Conservation (phyloP, 331 rosid genomes). For the Quercus phellos region DNA sequence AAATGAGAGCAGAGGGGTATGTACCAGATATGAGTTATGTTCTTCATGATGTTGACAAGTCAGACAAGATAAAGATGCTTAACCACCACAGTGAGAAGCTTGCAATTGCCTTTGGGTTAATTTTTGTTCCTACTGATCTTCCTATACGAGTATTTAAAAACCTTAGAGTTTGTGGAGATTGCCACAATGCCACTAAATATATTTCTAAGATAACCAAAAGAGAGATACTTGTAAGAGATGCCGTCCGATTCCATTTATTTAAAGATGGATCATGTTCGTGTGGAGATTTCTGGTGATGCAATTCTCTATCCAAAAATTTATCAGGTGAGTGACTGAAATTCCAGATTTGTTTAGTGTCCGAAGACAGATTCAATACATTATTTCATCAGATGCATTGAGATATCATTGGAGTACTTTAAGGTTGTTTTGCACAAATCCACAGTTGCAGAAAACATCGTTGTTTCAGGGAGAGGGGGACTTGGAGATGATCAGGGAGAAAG, state of each 20-base stretch:
- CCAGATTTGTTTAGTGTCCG: neutral
- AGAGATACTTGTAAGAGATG: constrained; percentile 83
- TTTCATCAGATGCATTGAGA: neutral
- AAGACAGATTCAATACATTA: neutral
- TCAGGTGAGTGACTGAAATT: neutral
- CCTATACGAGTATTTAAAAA: constrained; percentile 70
- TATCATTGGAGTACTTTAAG: neutral
- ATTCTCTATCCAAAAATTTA: neutral
- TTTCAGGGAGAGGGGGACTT: too few species aligned
- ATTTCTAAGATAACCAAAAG: constrained; percentile 71
- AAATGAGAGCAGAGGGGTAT: constrained; percentile 66
- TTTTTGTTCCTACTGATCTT: constrained; percentile 58
- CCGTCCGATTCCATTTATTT: constrained; percentile 74
- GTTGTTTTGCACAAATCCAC: neutral
- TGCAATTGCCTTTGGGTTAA: constrained; percentile 76
- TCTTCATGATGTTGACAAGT: constrained; percentile 76
- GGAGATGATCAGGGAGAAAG: too few species aligned
- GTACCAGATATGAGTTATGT: constrained; percentile 68
- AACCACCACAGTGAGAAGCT: constrained; percentile 82
- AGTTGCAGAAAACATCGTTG: neutral
- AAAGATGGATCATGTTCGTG: constrained; percentile 78
- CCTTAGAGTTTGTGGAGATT: constrained; percentile 77
- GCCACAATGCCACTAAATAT: constrained; percentile 83
- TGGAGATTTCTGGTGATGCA: constrained; percentile 76
- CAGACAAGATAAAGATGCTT: constrained; percentile 70